These are phyloP conservation scores for Boletus rufocinnamomeus DNA, from an alignment of 768 basidiomycete genomes.

Conservation along the genomic window DNA sequence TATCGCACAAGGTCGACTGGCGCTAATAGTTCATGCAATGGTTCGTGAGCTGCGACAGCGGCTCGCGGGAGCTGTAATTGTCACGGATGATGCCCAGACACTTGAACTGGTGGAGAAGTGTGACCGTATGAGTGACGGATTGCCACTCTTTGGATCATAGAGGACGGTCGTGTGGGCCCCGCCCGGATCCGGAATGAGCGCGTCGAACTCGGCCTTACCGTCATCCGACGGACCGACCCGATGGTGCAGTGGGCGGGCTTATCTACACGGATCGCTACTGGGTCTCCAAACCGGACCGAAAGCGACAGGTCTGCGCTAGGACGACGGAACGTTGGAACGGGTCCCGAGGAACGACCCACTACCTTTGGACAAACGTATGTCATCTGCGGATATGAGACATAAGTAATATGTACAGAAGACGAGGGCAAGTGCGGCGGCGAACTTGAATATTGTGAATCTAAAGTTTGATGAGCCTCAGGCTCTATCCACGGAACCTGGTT, in stretches of 20 bases:
- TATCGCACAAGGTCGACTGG: too few species aligned
- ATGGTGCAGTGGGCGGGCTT: conserved; percentile 12
- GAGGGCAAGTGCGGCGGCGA: not conserved
- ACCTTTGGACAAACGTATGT: too few species aligned
- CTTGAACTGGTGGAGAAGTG: conserved; percentile 13
- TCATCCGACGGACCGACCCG: not conserved
- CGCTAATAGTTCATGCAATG: too few species aligned
- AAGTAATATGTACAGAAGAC: not conserved
- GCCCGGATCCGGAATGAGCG: too few species aligned
- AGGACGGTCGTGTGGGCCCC: not conserved
- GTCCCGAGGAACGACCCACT: too few species aligned
- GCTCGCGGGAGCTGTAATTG: not conserved
- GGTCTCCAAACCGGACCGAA: not conserved
- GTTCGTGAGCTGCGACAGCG: too few species aligned
- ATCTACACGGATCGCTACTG: conserved; percentile 8
- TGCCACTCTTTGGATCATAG: conserved; percentile 5
- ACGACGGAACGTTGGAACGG: not conserved
- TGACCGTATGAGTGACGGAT: conserved; percentile 12
- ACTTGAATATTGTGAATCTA: not conserved
- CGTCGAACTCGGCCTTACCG: not conserved
- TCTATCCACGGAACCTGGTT: too few species aligned
- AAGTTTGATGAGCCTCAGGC: too few species aligned
- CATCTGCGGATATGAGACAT: too few species aligned
- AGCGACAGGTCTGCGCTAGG: conserved; percentile 8
- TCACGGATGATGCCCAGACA: conserved; percentile 10